Evolutionary conservation across 805 yeast genomes (phyloP), one percentile per base, ranked within the genome.

Genomic region (Lachancea sp.): DNA sequence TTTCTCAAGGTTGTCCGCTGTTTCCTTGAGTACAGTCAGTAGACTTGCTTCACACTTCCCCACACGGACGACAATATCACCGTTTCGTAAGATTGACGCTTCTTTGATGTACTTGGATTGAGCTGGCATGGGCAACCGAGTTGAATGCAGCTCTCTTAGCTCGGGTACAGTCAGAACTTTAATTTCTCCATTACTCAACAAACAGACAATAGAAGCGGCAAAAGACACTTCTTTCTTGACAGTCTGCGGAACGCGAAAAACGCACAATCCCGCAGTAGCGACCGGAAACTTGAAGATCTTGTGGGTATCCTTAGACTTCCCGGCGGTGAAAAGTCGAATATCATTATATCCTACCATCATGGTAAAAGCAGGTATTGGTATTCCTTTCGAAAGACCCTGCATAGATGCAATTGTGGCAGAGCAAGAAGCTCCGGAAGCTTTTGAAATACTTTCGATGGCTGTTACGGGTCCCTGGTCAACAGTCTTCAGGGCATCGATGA

Each of bases 261-360:
- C 64, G 0, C 87, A 70, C 1, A 85, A 58, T 4, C 89, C 88
- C 32, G 73, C 54, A 4, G 73, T 58, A 0, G 66, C 58, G 9
- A 73, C 63, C 8, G 74, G 69, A 13, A 69, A 55, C 36, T 74
- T 80, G 44, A 81, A 76, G 3, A 77, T 70, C 58, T 77, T 82
- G 56, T 83, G 87, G 0, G 86, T 70, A 16, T 80, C 63, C 57
- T 82, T 86, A 12, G 77, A 67, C 52, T 74, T 77, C 3, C 86
- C 82, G 7, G 79, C 72, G 18, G 77, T 73, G 18, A 83, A 53
- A 0, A 85, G 73, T 39, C 93, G 70, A 2, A 86, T 69, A 53
- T 85, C 95, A 26, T 72, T 66, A 2, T 64, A 53, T 0, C 90
- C 78, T 0, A 79, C 67, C 0, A 77, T 69, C 2, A 85, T 62